Percentiles rank a stretch among this genome's conserved stretches.
Conservation (phyloP, 2,329 filamentous ascomycete species). For the Phaeosphaeriaceae sp. region DNA sequence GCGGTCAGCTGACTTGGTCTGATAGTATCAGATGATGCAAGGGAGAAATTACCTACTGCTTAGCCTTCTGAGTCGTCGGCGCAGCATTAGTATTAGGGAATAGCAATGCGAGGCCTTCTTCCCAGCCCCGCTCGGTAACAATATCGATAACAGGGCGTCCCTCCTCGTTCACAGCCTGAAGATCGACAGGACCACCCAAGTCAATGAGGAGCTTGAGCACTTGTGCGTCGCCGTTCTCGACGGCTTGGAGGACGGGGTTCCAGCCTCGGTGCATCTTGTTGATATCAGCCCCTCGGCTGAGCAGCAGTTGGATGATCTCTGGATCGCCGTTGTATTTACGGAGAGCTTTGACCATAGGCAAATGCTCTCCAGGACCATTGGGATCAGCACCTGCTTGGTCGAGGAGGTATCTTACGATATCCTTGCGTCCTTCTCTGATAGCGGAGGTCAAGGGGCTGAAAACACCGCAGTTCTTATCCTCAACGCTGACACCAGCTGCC, state of each 20-base stretch:
- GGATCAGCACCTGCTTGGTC: constrained; percentile 69
- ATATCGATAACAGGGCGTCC: constrained; percentile 43
- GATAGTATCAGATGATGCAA: not conserved
- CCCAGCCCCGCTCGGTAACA: constrained; percentile 46
- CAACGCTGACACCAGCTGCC: constrained; percentile 70
- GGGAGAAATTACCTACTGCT: constrained; percentile 35
- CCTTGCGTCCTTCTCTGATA: constrained; percentile 68
- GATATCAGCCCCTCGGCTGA: constrained; percentile 70
- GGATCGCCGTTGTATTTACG: constrained; percentile 67
- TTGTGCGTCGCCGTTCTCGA: constrained; percentile 45
- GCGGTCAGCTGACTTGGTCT: not conserved
- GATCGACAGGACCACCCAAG: constrained; percentile 41
- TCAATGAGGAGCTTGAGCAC: constrained; percentile 45
- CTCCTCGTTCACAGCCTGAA: constrained; percentile 39
- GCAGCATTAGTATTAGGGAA: constrained; percentile 40
- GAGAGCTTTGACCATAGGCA: constrained; percentile 75
- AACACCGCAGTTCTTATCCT: constrained; percentile 76
- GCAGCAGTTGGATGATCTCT: constrained; percentile 68
- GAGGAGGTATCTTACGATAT: constrained; percentile 69
- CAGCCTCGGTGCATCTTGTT: constrained; percentile 61
- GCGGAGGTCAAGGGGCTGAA: constrained; percentile 75
- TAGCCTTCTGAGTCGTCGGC: constrained; percentile 18
- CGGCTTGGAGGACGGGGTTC: constrained; percentile 45
- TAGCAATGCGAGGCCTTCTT: constrained; percentile 43
- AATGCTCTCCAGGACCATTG: constrained; percentile 73